Conservation (phyloP, 371 early-diverging fungal species). For the Capillidium rhysosporum region DNA sequence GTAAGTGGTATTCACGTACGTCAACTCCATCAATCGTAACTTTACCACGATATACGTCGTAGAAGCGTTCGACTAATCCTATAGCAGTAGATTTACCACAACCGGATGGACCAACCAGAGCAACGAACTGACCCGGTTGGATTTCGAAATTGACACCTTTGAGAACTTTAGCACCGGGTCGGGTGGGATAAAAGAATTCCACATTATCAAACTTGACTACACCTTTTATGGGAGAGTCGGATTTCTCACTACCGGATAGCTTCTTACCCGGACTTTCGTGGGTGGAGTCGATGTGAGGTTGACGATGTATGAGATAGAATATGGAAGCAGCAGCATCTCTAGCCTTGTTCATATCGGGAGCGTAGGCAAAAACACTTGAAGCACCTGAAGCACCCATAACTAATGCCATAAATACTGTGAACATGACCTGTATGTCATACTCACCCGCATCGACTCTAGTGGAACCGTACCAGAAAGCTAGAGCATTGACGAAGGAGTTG, state of each 20-base stretch:
- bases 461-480: constrained; percentile 27
- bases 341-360: constrained; percentile 7
- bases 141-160: constrained; percentile 50
- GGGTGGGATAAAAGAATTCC: constrained; percentile 62
- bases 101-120: constrained; percentile 73
- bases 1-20: constrained; percentile 30
- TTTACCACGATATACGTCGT: constrained; percentile 42
- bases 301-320: constrained; percentile 4
- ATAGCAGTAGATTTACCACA: constrained; percentile 76
- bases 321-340: constrained; percentile 3
- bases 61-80: constrained; percentile 67
- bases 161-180: constrained; percentile 52
- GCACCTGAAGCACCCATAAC: constrained; percentile 7
- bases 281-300: constrained; percentile 8
- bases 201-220: constrained; percentile 29
- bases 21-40: constrained; percentile 45
- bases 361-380: constrained; percentile 6
- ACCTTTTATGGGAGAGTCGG: constrained; percentile 21
- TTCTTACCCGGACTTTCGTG: constrained; percentile 6
- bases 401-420: constrained; percentile 8
- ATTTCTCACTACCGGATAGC: constrained; percentile 19
- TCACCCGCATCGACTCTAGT: neutral
- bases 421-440: constrained; percentile 1
- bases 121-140: constrained; percentile 51
- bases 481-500: constrained; percentile 30